phyloP scores from a whole-genome alignment of 2,329 filamentous ascomycete genomes.

The Alternaria incomplexa region DNA sequence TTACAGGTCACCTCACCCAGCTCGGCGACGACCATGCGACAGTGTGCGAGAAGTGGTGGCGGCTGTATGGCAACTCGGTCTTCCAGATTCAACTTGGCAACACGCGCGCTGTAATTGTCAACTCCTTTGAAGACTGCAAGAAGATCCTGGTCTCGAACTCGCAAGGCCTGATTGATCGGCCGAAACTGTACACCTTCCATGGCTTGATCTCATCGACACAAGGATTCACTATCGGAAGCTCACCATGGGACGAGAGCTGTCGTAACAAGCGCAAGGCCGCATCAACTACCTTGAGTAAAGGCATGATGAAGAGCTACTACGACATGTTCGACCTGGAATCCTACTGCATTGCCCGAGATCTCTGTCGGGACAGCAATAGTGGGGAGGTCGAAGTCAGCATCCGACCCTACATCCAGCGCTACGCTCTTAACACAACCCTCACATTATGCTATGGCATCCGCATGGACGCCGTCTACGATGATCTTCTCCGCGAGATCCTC shows the following conservation, averaged over 20 bases:
- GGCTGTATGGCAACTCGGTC: conserved; percentile 54
- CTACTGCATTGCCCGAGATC: conserved; percentile 58
- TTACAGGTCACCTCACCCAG: conserved; percentile 58
- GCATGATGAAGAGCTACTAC: conserved; percentile 56
- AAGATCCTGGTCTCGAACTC: conserved; percentile 59
- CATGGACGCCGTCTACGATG: conserved; percentile 62
- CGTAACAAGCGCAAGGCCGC: conserved; percentile 61
- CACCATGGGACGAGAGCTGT: conserved; percentile 61
- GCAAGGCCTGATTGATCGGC: conserved; percentile 58
- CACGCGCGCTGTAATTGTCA: conserved; percentile 60
- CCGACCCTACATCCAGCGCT: conserved; percentile 60
- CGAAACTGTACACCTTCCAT: conserved; percentile 61
- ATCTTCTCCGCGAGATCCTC: conserved; percentile 59
- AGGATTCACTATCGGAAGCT: conserved; percentile 62
- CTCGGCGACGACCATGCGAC: conserved; percentile 62
- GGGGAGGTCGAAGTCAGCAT: conserved; percentile 54
- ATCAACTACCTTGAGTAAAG: conserved; percentile 55
- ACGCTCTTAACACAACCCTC: conserved; percentile 61
- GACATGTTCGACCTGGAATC: conserved; percentile 63
- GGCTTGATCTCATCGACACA: conserved; percentile 57
- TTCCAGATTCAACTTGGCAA: conserved; percentile 63
- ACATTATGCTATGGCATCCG: conserved; percentile 63
- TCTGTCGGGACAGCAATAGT: conserved; percentile 53
- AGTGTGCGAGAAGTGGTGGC: conserved; percentile 59
- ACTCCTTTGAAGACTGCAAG: conserved; percentile 60